These are phyloP conservation scores for Grigorovia humatica DNA, from an alignment of 805 yeast species.

Conservation along the genomic window DNA sequence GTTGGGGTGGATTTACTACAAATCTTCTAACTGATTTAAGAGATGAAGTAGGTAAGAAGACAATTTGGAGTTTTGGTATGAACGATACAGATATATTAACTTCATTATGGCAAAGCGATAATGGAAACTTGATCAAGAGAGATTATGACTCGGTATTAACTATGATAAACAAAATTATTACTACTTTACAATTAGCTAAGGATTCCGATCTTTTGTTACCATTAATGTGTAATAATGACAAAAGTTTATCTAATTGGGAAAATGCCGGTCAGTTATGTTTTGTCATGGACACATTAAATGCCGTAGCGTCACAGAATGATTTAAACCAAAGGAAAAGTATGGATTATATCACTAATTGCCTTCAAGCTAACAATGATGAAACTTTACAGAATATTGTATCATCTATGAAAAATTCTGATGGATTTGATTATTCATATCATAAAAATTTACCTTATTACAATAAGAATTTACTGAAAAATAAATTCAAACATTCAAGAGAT, in stretches of 20 bases:
- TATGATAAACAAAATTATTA: constrained; percentile 32
- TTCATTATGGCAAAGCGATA: constrained; percentile 7
- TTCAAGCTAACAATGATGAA: constrained; percentile 14
- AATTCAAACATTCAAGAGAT: constrained; percentile 1
- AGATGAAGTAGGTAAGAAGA: constrained; percentile 55
- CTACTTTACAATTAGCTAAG: constrained; percentile 37
- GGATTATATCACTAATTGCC: constrained; percentile 13
- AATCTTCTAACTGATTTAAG: constrained; percentile 42
- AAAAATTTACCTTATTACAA: constrained; percentile 6
- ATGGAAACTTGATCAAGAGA: constrained; percentile 11
- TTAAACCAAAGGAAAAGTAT: constrained; percentile 11
- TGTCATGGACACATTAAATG: constrained; percentile 19
- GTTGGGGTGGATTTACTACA: constrained; percentile 74
- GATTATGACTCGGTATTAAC: not conserved
- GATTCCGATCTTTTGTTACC: constrained; percentile 51
- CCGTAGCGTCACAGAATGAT: constrained; percentile 13
- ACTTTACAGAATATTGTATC: constrained; percentile 17
- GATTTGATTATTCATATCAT: constrained; percentile 16
- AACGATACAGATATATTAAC: constrained; percentile 22
- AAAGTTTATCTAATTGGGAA: constrained; percentile 21
- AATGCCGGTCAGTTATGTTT: constrained; percentile 16
- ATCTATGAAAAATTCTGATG: constrained; percentile 7
- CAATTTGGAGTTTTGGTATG: constrained; percentile 40
- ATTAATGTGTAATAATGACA: constrained; percentile 26
- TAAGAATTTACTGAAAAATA: not conserved